phyloP scores from a whole-genome alignment of 2,329 filamentous ascomycete species.

The Amphichorda felina region DNA sequence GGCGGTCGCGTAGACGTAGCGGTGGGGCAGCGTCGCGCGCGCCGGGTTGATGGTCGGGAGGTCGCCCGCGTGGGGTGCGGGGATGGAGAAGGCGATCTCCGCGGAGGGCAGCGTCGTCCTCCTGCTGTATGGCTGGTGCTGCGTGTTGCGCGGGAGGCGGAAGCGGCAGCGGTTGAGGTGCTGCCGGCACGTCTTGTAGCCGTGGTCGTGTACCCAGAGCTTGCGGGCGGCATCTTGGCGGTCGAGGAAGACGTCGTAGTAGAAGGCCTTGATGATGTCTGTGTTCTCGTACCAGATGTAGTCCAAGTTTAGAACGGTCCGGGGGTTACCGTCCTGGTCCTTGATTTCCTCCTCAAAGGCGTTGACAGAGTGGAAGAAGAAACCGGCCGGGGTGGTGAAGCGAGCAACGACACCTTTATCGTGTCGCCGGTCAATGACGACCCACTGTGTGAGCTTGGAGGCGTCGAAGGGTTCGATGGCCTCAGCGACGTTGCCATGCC shows the following conservation, averaged over 20 bases:
- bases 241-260: conserved; percentile 56
- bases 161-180: conserved; percentile 32
- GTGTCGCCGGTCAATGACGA: conserved; percentile 56
- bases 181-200: conserved; percentile 19
- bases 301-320: conserved; percentile 50
- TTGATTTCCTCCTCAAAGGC: conserved; percentile 52
- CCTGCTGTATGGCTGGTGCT: neutral
- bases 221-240: conserved; percentile 30
- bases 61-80: conserved; percentile 44
- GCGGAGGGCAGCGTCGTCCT: conserved; percentile 5
- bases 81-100: conserved; percentile 30
- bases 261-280: conserved; percentile 54
- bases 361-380: conserved; percentile 73
- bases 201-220: conserved; percentile 25
- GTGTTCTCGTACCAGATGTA: conserved; percentile 49
- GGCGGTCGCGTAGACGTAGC: conserved; percentile 48
- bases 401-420: conserved; percentile 54
- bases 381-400: conserved; percentile 57
- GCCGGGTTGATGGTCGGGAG: conserved; percentile 54
- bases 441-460: conserved; percentile 50
- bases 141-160: neutral
- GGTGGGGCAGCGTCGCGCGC: conserved; percentile 37
- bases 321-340: conserved; percentile 13
- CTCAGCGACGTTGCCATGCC: conserved; percentile 56
- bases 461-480: conserved; percentile 53